These are phyloP conservation scores for Pseudotulostoma volvatum DNA, from an alignment of 495 filamentous ascomycete genomes.

Conservation along the genomic window DNA sequence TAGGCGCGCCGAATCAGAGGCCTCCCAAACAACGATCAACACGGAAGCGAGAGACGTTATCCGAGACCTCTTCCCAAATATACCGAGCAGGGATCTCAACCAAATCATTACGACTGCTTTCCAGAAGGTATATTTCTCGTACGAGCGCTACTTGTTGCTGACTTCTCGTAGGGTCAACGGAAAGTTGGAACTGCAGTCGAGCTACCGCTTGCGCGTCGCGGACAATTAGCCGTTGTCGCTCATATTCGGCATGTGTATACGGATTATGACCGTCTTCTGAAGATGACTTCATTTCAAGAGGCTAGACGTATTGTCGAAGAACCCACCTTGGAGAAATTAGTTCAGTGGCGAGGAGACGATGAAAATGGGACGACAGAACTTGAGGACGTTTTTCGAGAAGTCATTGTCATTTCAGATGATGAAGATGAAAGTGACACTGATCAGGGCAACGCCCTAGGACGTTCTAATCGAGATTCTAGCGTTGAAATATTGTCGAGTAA, in stretches of 20 bases:
- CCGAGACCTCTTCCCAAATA: conserved; percentile 70
- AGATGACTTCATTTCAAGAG: conserved; percentile 43
- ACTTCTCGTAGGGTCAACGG: conserved; percentile 25
- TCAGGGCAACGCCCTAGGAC: conserved; percentile 6
- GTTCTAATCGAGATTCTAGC: conserved; percentile 16
- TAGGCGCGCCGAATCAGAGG: conserved; percentile 13
- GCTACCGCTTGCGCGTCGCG: conserved; percentile 52
- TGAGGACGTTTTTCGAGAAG: conserved; percentile 65
- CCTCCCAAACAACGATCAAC: conserved; percentile 47
- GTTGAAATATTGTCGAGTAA: conserved; percentile 27
- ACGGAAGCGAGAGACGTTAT: conserved; percentile 58
- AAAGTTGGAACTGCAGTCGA: conserved; percentile 55
- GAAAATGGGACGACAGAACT: conserved; percentile 58
- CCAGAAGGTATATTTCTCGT: conserved; percentile 44
- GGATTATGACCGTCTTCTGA: conserved; percentile 65
- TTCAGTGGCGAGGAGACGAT: conserved; percentile 80
- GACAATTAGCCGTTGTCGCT: conserved; percentile 69
- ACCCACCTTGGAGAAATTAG: conserved; percentile 50
- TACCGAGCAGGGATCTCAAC: conserved; percentile 61
- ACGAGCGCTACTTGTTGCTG: conserved; percentile 5
- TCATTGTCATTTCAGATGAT: conserved; percentile 69
- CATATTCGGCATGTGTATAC: conserved; percentile 80
- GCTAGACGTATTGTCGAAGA: conserved; percentile 57
- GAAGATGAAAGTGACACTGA: conserved; percentile 32
- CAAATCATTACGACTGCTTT: conserved; percentile 71